Conservation (phyloP, 352 stramenopile species). For the Hyaloperonospora brassicae region DNA sequence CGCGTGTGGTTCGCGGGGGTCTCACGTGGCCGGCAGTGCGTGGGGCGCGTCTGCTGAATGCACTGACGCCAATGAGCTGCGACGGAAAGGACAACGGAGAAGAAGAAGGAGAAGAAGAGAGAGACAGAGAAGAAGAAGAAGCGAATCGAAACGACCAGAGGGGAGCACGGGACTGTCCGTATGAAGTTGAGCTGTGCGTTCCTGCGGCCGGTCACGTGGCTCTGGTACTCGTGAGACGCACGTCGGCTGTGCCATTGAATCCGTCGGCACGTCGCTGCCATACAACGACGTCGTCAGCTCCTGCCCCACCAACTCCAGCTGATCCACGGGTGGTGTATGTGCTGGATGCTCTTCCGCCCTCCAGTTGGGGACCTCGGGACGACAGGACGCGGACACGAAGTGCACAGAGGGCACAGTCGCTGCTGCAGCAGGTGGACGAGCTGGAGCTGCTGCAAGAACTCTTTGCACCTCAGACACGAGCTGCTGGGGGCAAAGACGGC, state of each 20-base stretch:
- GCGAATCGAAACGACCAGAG: no score
- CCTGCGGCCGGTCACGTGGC: constrained; percentile 47
- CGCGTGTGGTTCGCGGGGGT: constrained; percentile 20
- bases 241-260: constrained; percentile 10
- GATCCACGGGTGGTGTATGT: constrained; percentile 54
- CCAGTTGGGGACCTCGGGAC: constrained; percentile 5
- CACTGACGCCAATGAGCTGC: constrained; percentile 9
- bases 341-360: constrained; percentile 59
- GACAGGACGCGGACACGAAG: constrained; percentile 26
- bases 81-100: neutral
- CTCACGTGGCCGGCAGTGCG: constrained; percentile 47
- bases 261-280: constrained; percentile 5
- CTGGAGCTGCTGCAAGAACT: constrained; percentile 66
- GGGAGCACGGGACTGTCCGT: constrained; percentile 17
- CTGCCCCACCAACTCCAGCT: constrained; percentile 4
- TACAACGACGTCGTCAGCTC: constrained; percentile 2
- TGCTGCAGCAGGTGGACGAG: constrained; percentile 46
- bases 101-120: constrained; percentile 2
- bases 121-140: constrained; percentile 1
- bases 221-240: constrained; percentile 39
- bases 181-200: constrained; percentile 51
- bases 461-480: constrained; percentile 34
- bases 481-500: constrained; percentile 47
- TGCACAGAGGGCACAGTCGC: constrained; percentile 17
- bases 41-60: constrained; percentile 28